Evolutionary conservation across 495 filamentous ascomycete species (phyloP).

Genomic region (Penicillium desertorum): DNA sequence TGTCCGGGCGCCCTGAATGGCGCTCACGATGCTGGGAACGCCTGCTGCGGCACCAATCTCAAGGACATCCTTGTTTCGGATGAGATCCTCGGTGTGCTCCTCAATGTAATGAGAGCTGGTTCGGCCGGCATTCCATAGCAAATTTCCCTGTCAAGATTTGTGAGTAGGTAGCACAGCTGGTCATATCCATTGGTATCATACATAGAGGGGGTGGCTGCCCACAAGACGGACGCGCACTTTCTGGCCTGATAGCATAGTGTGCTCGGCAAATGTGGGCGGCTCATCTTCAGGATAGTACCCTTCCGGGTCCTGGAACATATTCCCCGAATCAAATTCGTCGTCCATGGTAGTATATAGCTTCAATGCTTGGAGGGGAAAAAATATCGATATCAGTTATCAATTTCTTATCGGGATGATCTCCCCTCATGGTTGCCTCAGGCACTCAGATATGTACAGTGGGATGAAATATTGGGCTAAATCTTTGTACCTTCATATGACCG

Average conservation of each 20-base stretch:
- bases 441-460: too few species aligned
- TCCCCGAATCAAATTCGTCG: slow-evolving; percentile 45
- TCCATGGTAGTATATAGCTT: slow-evolving; percentile 17
- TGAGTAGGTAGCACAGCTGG: neutral
- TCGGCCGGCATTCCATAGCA: slow-evolving; percentile 85
- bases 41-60: slow-evolving; percentile 91
- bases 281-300: slow-evolving; percentile 73
- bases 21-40: slow-evolving; percentile 75
- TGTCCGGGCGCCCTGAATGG: slow-evolving; percentile 62
- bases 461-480: too few species aligned
- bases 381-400: slow-evolving; percentile 13
- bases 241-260: slow-evolving; percentile 66
- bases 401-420: slow-evolving; percentile 4
- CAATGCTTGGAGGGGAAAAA: slow-evolving; percentile 15
- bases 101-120: slow-evolving; percentile 77
- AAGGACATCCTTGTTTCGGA: slow-evolving; percentile 65
- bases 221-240: slow-evolving; percentile 75
- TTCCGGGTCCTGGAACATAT: slow-evolving; percentile 75
- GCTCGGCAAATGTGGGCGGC: slow-evolving; percentile 63
- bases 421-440: slow-evolving; percentile 3
- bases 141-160: slow-evolving; percentile 60
- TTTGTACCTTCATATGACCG: too few species aligned
- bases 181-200: slow-evolving; percentile 37
- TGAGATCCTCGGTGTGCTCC: slow-evolving; percentile 51
- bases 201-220: slow-evolving; percentile 86